Evolutionary conservation across 2,329 filamentous ascomycete species (phyloP).

Genomic region (Drechslerella dactyloides): DNA sequence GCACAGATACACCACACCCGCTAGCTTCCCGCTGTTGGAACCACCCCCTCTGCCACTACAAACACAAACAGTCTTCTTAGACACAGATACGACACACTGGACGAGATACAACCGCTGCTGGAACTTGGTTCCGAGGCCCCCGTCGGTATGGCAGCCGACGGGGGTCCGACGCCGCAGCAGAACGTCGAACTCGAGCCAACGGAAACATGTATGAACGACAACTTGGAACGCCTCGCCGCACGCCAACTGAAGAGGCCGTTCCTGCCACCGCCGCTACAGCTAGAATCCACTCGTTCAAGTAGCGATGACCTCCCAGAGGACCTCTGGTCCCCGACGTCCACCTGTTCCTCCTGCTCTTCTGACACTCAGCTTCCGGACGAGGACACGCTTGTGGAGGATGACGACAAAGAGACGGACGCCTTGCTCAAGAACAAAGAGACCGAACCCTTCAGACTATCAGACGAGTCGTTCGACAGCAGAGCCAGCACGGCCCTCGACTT

Average conservation of each 20-base stretch:
- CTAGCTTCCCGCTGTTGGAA: slow-evolving; percentile 5
- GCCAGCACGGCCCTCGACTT: slow-evolving; percentile 8
- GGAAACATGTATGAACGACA: neutral
- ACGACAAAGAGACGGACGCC: slow-evolving; percentile 20
- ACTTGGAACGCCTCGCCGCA: neutral
- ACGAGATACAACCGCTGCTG: slow-evolving; percentile 18
- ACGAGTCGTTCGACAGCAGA: slow-evolving; percentile 1
- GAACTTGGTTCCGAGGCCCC: slow-evolving; percentile 23
- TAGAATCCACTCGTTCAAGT: neutral
- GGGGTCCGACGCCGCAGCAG: neutral
- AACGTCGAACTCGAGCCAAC: neutral
- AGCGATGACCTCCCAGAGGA: neutral
- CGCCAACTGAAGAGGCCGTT: neutral
- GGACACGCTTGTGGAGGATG: slow-evolving; percentile 26
- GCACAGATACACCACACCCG: neutral
- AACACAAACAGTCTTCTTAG: neutral
- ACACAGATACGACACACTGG: slow-evolving; percentile 20
- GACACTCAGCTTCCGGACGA: slow-evolving; percentile 9
- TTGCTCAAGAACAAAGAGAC: slow-evolving; percentile 10
- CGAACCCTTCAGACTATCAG: slow-evolving; percentile 4
- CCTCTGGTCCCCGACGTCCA: slow-evolving; percentile 24
- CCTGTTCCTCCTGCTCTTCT: slow-evolving; percentile 1
- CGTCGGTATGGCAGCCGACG: slow-evolving; percentile 3
- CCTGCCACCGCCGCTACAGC: neutral
- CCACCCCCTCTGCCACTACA: slow-evolving; percentile 2